These are phyloP conservation scores for Lactuca sativa DNA, from an alignment of 129 eudicot species.

Conservation along the genomic window DNA sequence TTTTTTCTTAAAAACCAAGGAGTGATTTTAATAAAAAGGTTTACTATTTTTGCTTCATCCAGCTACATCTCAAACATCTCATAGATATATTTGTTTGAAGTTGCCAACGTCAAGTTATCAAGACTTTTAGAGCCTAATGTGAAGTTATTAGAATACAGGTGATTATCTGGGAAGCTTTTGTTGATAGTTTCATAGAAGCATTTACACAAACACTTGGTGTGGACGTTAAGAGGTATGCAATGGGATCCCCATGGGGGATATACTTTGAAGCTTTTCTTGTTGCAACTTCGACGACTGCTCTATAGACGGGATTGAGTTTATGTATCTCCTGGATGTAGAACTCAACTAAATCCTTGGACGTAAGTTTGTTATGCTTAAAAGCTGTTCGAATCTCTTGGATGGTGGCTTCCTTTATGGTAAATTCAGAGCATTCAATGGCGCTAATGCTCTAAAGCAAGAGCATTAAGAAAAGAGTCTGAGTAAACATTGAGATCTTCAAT, in stretches of 20 bases:
- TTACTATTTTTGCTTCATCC: too few relatives aligned
- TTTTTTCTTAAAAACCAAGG: too few relatives aligned
- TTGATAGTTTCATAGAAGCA: too few relatives aligned
- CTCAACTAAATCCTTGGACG: slow-evolving; percentile 48
- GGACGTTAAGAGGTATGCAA: too few relatives aligned
- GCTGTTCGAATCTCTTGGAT: slow-evolving; percentile 44
- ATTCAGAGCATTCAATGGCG: slow-evolving; percentile 14
- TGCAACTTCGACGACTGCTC: slow-evolving; percentile 61
- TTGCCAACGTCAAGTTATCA: too few relatives aligned
- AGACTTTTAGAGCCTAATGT: too few relatives aligned
- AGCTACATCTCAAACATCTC: too few relatives aligned
- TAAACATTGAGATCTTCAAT: not conserved
- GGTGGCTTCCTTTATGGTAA: slow-evolving; percentile 42
- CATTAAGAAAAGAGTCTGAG: not conserved
- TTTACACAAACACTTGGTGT: too few relatives aligned
- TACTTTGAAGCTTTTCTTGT: slow-evolving; percentile 52
- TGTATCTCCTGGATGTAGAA: slow-evolving; percentile 46
- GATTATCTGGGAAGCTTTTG: too few relatives aligned
- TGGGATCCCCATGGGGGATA: slow-evolving; percentile 1
- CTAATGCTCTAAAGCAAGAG: slow-evolving; percentile 6
- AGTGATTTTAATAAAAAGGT: too few relatives aligned
- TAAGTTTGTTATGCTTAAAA: slow-evolving; percentile 51
- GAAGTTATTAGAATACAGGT: too few relatives aligned
- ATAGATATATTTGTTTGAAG: too few relatives aligned
- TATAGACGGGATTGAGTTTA: slow-evolving; percentile 47